Base-by-base conservation (phyloP, 75 land plant species). In the Sequoia sempervirens region DNA sequence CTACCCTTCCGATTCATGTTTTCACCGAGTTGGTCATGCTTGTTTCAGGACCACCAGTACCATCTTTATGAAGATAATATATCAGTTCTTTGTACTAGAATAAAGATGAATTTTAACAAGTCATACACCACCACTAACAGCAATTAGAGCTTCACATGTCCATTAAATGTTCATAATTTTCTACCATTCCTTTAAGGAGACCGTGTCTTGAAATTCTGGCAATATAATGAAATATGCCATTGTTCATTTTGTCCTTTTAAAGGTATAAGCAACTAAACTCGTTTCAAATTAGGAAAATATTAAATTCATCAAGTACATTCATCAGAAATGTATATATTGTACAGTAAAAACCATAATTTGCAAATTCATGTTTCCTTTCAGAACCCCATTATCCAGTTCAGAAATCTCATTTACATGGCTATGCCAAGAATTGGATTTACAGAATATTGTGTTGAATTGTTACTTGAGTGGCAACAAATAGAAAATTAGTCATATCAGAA, bases 341-440 rank as follows among this genome's bases (percentile, higher is more conserved):
- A 30, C 1, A 70, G 32, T 10, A 3, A 70, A 70, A 30, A 32
- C 73, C 32, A 0, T 23, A 32, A 23, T 28, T 61, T 23, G 32
- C 73, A 30, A 70, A 70, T 70, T 70, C 73, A 70, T 30, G 73
- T 76, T 76, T 8, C n/a, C 26, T 45, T n/a, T 75, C 79, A n/a
- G 80, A 43, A 38, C 43, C 76, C 13, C 37, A 37, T 37, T 40
- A 40, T 75, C 43, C n/a, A 40, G 78, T 18, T 34, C 26, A 20
- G 8, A 75, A 75, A 75, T 75, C 10, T 23, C 36, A 75, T 75
- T 75, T 75, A 61, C 43, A 15, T 20, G 23, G 45, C 45, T 40
- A 75, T 23, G 41, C 26, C 10, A 20, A 45, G 52, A 78, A 78
- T 78, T 78, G 30, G n/a, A n/a, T 78, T 78, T 78, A 47, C 10